Percentiles rank a stretch among this genome's conserved stretches.
Conservation (phyloP, 345 rosid genomes). For the Erodium maritimum region DNA sequence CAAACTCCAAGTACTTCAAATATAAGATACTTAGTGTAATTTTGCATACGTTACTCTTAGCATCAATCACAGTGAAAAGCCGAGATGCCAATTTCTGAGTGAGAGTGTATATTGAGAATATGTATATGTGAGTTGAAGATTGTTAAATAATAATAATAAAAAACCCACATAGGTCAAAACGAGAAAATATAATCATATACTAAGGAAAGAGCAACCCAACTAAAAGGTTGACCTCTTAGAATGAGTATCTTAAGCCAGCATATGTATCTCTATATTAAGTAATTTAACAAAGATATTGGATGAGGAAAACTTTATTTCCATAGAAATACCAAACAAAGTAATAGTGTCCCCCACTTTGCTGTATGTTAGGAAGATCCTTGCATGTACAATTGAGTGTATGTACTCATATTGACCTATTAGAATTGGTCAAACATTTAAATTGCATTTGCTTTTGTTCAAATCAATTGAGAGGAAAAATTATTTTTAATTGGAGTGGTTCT, state of each 20-base stretch:
- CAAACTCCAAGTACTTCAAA: neutral
- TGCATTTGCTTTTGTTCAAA: neutral
- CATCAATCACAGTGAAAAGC: neutral
- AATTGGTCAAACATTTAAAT: neutral
- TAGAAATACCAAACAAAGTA: neutral
- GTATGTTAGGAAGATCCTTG: neutral
- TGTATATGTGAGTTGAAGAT: neutral
- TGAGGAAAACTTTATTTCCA: neutral
- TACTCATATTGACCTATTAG: neutral
- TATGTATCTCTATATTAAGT: no score
- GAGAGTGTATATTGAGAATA: neutral
- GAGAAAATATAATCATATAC: no score
- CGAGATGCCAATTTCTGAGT: neutral
- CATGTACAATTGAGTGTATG: neutral
- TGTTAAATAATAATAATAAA: no score
- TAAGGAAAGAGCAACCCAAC: no score
- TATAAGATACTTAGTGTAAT: neutral
- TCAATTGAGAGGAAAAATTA: neutral
- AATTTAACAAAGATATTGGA: neutral
- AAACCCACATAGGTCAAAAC: no score
- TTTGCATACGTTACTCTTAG: neutral
- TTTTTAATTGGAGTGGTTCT: conserved; percentile 1
- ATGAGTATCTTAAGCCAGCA: no score
- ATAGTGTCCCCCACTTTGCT: neutral
- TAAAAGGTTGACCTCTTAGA: no score